phyloP scores from a whole-genome alignment of 345 rosid species.

The Aquilaria malaccensis region DNA sequence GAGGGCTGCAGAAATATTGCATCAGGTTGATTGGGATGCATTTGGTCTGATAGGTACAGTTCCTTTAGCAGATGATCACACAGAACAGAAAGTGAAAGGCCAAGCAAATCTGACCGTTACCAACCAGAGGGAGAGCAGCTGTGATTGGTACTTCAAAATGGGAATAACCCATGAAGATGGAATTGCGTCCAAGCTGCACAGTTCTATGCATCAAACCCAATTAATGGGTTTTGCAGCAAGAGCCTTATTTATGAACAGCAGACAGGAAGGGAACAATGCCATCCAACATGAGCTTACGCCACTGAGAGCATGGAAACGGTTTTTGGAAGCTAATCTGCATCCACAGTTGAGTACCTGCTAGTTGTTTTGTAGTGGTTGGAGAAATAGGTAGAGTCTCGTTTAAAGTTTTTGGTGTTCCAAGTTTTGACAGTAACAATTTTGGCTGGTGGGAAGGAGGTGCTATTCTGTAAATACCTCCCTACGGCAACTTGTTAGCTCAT shows the following conservation, averaged over 20 bases:
- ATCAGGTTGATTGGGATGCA: conserved; percentile 50
- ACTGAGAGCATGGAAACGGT: conserved; percentile 57
- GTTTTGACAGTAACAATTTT: too few species aligned
- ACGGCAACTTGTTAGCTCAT: too few species aligned
- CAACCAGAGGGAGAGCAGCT: conserved; percentile 1
- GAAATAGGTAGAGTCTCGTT: too few species aligned
- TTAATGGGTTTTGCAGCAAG: conserved; percentile 79
- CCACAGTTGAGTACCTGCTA: conserved; percentile 23
- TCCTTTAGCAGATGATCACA: conserved; percentile 6
- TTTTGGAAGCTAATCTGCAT: conserved; percentile 27
- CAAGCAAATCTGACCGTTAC: conserved; percentile 5
- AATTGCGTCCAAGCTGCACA: conserved; percentile 36
- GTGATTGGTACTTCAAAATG: conserved; percentile 18
- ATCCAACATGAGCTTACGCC: conserved; percentile 20
- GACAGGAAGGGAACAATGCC: conserved; percentile 9
- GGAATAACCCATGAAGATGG: conserved; percentile 30
- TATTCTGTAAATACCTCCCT: too few species aligned
- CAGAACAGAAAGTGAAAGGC: neutral
- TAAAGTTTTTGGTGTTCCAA: too few species aligned
- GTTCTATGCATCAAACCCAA: conserved; percentile 46
- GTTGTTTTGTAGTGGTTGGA: too few species aligned
- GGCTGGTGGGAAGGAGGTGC: too few species aligned
- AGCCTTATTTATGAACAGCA: conserved; percentile 38
- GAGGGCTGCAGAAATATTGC: conserved; percentile 36
- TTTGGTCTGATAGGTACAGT: conserved; percentile 35